Conservation (phyloP, 352 stramenopile species). For the Globisporangium viniferum region DNA sequence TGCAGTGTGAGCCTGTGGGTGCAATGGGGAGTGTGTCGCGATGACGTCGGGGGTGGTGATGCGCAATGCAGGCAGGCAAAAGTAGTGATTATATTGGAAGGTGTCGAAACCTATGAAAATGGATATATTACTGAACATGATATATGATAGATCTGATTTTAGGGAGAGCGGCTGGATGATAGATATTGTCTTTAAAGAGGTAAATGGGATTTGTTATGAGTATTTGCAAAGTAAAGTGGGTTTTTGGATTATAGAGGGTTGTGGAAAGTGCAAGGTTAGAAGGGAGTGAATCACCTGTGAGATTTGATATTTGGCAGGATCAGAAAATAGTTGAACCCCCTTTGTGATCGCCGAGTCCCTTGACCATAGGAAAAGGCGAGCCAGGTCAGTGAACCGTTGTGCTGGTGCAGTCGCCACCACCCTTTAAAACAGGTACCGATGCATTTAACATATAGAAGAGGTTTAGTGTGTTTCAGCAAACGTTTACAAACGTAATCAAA, state of each 20-base stretch:
- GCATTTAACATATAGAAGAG: neutral
- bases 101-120: neutral
- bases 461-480: neutral
- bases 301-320: neutral
- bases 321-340: neutral
- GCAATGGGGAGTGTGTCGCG: neutral
- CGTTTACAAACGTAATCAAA: neutral
- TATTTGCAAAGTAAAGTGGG: neutral
- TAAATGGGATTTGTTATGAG: neutral
- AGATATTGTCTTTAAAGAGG: neutral
- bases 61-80: neutral
- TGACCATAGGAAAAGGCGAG: neutral
- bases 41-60: slow-evolving; percentile 1
- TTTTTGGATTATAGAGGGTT: neutral
- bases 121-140: neutral
- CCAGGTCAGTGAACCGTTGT: neutral
- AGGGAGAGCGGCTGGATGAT: neutral
- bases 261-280: neutral
- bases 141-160: no score
- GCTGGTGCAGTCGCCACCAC: neutral
- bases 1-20: neutral
- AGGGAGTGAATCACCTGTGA: neutral
- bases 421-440: neutral
- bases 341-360: neutral
- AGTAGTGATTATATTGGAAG: neutral